Conservation (phyloP, 352 stramenopile species). For the Pythium vanterpoolii region DNA sequence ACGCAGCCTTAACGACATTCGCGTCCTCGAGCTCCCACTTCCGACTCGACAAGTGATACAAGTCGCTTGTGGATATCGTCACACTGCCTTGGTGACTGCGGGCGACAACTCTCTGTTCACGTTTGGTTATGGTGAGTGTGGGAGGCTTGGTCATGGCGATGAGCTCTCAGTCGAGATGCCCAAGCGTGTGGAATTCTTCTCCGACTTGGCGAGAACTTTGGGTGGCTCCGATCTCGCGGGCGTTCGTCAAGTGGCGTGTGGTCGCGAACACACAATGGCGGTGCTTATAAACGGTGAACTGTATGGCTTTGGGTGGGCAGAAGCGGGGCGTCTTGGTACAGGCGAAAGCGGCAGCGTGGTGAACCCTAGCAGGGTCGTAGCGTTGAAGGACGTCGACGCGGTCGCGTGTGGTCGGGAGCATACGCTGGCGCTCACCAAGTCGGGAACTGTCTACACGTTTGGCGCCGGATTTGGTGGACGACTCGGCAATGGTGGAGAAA, state of each 20-base stretch:
- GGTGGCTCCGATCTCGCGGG: slow-evolving; percentile 24
- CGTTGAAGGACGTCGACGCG: slow-evolving; percentile 39
- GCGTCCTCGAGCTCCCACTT: slow-evolving; percentile 40
- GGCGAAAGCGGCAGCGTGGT: slow-evolving; percentile 69
- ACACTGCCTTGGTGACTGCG: slow-evolving; percentile 69
- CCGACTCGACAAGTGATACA: slow-evolving; percentile 57
- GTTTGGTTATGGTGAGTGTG: slow-evolving; percentile 80
- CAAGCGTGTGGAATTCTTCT: slow-evolving; percentile 54
- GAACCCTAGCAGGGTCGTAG: slow-evolving; percentile 49
- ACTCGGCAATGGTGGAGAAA: slow-evolving; percentile 62
- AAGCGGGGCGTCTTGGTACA: slow-evolving; percentile 78
- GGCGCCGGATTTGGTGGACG: slow-evolving; percentile 76
- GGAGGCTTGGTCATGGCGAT: slow-evolving; percentile 64
- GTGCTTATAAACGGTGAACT: slow-evolving; percentile 62
- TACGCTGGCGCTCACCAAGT: slow-evolving; percentile 53
- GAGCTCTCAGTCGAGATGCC: slow-evolving; percentile 47
- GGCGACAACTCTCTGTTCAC: slow-evolving; percentile 61
- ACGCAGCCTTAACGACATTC: slow-evolving; percentile 23
- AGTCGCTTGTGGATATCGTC: slow-evolving; percentile 73
- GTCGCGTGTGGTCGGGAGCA: slow-evolving; percentile 84
- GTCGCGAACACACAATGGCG: slow-evolving; percentile 84
- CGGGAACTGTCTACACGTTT: slow-evolving; percentile 65
- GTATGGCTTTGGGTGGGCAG: slow-evolving; percentile 82
- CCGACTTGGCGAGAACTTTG: slow-evolving; percentile 24
- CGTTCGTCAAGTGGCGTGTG: slow-evolving; percentile 59